Evolutionary conservation across 768 basidiomycete species (phyloP).

Genomic region (Dioszegia aurantiaca): DNA sequence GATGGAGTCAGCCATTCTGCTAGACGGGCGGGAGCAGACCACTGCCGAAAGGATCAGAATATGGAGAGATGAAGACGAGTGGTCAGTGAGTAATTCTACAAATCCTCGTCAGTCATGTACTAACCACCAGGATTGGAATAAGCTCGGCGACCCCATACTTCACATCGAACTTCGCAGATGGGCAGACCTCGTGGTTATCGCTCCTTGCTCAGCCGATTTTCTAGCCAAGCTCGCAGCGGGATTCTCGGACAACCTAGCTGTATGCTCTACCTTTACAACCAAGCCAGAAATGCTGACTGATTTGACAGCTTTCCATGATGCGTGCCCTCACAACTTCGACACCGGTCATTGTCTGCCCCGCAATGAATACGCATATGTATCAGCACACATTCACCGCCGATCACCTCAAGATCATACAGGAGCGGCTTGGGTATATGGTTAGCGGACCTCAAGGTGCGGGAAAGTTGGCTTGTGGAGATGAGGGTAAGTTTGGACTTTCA

Average conservation of each 20-base stretch:
- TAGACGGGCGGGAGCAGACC: not conserved
- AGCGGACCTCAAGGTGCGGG: constrained; percentile 82
- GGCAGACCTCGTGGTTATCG: constrained; percentile 93
- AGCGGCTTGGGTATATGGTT: constrained; percentile 74
- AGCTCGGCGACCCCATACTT: constrained; percentile 84
- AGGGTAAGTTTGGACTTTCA: constrained; percentile 62
- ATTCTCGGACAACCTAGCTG: constrained; percentile 77
- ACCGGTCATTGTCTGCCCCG: constrained; percentile 86
- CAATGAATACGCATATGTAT: constrained; percentile 99
- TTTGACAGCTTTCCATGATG: constrained; percentile 60
- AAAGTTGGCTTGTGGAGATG: constrained; percentile 82
- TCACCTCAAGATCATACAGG: constrained; percentile 71
- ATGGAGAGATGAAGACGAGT: constrained; percentile 91
- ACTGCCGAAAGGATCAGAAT: constrained; percentile 59
- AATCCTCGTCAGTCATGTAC: too few species aligned
- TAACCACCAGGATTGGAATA: constrained; percentile 68
- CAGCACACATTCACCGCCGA: constrained; percentile 84
- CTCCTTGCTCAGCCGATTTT: constrained; percentile 96
- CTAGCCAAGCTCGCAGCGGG: constrained; percentile 88
- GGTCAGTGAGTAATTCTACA: constrained; percentile 63
- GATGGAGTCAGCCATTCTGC: not conserved
- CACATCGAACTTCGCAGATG: constrained; percentile 82
- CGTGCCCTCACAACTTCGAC: constrained; percentile 79
- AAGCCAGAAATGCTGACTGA: not conserved
- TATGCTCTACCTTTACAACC: constrained; percentile 20